Base-by-base conservation (phyloP, 257 asterid species). In the Mitragyna speciosa region DNA sequence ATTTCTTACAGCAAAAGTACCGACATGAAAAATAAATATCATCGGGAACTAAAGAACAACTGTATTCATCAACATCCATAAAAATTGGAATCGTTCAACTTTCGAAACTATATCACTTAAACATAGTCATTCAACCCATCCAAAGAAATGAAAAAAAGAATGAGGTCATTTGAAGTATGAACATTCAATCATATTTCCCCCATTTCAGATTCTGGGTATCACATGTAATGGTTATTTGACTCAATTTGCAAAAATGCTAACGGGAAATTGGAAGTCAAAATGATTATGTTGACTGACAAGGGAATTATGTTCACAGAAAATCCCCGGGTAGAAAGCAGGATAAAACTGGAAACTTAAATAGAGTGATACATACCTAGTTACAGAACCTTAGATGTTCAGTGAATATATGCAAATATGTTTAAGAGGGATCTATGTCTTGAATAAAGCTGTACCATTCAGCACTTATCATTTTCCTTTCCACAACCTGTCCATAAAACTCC, bases 41-140 rank as follows among this genome's bases (percentile, higher is more conserved):
- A 28, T 63, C 69, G 7, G 12, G 17, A 28, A 64, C 20, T 26
- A 30, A 28, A 9, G 24, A 31, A 20, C 16, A 19, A 17, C 6
- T 12, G 24, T 30, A 63, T 15, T 58, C 36, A 73, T 22, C 67
- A 31, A 30, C 66, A 73, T 72, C 61, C 43, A 26, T 47, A 31
- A 26, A 16, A 48, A 26, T 48, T 47, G 47, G 51, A 73, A 73
- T 52, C 31, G 6, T 52, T 17, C 0, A 39, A 19, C 7, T 16
- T 31, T 33, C 20, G 2, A 36, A 77, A 11, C 52, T 15, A 67
- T n/a, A 49, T 49, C 51, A 45, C 22, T 19, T 10, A 36, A 19
- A 20, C 28, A 39, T 28, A 71, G 73, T 66, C 75, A 76, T 10
- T 81, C 72, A 16, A 28, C 77, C 75, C 16, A 65, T 7, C 41